These are phyloP conservation scores for Candida pseudoviswanathii DNA, from an alignment of 1,139 yeast species.

Conservation along the genomic window DNA sequence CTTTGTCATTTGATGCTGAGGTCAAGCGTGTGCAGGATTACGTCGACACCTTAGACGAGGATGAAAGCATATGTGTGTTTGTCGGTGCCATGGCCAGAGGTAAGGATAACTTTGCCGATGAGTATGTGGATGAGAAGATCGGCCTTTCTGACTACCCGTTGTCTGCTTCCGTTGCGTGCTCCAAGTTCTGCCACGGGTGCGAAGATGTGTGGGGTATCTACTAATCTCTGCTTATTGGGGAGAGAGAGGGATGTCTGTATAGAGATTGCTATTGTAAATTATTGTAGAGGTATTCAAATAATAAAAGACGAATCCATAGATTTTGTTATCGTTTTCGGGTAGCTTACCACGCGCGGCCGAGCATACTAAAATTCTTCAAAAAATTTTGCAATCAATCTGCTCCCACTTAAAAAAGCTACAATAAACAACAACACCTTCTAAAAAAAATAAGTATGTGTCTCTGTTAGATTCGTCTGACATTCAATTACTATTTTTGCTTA, in stretches of 20 bases:
- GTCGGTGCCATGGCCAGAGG: slow-evolving; percentile 99
- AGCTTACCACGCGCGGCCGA: background rate
- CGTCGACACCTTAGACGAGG: slow-evolving; percentile 75
- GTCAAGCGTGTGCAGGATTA: slow-evolving; percentile 88
- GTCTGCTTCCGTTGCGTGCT: slow-evolving; percentile 97
- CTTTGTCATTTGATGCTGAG: slow-evolving; percentile 92
- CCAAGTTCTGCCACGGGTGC: slow-evolving; percentile 97
- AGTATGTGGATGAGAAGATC: slow-evolving; percentile 92
- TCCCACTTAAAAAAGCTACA: background rate
- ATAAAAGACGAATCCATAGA: background rate
- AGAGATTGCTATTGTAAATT: background rate
- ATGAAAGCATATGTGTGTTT: slow-evolving; percentile 94
- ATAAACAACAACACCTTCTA: background rate
- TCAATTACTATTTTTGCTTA: background rate
- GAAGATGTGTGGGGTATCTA: slow-evolving; percentile 95
- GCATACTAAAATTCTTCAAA: slow-evolving; percentile 2
- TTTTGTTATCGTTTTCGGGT: background rate
- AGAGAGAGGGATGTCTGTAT: background rate
- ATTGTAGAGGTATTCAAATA: background rate
- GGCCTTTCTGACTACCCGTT: slow-evolving; percentile 95
- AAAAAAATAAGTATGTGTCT: background rate
- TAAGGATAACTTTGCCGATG: slow-evolving; percentile 95
- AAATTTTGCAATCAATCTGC: slow-evolving; percentile 6
- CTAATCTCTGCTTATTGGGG: slow-evolving; percentile 15
- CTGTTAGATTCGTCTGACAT: background rate